These are phyloP conservation scores for Dunaliella sp. DNA, from an alignment of 139 green algal species.

Conservation along the genomic window DNA sequence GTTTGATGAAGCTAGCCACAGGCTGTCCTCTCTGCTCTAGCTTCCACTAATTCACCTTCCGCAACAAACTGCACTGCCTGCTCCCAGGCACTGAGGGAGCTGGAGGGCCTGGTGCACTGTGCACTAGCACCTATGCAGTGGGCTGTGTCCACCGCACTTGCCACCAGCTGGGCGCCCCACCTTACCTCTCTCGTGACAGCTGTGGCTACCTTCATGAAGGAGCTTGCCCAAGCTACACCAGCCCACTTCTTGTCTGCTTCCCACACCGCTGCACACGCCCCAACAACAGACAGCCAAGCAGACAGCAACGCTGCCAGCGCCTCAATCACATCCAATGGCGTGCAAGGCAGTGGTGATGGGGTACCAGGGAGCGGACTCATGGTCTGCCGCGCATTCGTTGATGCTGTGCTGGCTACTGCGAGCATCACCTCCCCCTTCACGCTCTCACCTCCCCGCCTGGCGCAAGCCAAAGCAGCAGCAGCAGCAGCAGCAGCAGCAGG, in stretches of 20 bases:
- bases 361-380: too few relatives aligned
- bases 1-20: too few relatives aligned
- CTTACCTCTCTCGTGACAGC: background rate
- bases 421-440: constrained; percentile 13
- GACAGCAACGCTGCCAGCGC: background rate
- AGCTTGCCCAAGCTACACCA: background rate
- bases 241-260: background rate
- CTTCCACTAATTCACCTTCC: too few relatives aligned
- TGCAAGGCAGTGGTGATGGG: too few relatives aligned
- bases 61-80: too few relatives aligned
- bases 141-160: background rate
- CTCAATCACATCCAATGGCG: too few relatives aligned
- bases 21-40: too few relatives aligned
- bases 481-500: too few relatives aligned
- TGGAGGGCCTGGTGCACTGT: constrained; percentile 4
- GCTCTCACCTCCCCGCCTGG: background rate
- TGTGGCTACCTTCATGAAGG: background rate
- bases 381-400: background rate
- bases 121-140: constrained; percentile 26
- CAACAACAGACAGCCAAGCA: background rate
- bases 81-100: constrained; percentile 4
- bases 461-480: background rate
- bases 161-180: background rate
- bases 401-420: constrained; percentile 15
- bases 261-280: background rate